Evolutionary conservation across 2,329 filamentous ascomycete species (phyloP), one percentile per base, ranked within the genome.

Genomic region (Talaromyces sp.): DNA sequence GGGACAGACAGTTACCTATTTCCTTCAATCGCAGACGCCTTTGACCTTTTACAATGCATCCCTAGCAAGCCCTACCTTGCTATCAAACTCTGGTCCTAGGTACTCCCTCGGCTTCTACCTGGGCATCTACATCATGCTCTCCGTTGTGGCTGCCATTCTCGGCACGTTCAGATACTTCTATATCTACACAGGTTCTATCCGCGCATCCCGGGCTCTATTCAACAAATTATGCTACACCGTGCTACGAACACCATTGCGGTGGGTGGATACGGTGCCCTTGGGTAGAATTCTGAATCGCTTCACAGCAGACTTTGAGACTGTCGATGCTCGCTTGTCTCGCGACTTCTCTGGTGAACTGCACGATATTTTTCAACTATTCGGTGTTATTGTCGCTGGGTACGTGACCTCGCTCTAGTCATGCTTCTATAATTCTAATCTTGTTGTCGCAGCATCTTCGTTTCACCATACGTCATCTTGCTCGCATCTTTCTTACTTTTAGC

Each of bases 261-360:
- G 90, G 89, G 83, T 94, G 43, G 91, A 94, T 72, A 93, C 91
- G 0, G 88, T 92, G 0, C 91, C 91, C 0, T 81, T 92, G 1
- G 91, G 91, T 1, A 86, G 91, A 54, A 86, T 93, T 43, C 80
- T 93, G 22, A 94, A 94, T 77, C 85, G 91, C 1, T 92, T 93
- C 74, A 92, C 90, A 0, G 83, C 89, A 2, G 91, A 94, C 76
- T 93, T 94, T 75, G 87, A 89, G 70, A 84, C 88, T 47, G 85
- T 93, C 58, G 91, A 94, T 76, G 88, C 85, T 6, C 83, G 86
- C 40, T 79, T 93, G 59, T 85, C 88, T 6, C 84, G 85, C 69
- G 86, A 90, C 60, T 75, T 92, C 67, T 84, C 82, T 5, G 87
- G 88, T 69, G 83, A 87, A 36, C 78, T 86, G 25, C 84, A 84